These are phyloP conservation scores for Xanthoconium stramineum DNA, from an alignment of 768 basidiomycete species.

Conservation along the genomic window DNA sequence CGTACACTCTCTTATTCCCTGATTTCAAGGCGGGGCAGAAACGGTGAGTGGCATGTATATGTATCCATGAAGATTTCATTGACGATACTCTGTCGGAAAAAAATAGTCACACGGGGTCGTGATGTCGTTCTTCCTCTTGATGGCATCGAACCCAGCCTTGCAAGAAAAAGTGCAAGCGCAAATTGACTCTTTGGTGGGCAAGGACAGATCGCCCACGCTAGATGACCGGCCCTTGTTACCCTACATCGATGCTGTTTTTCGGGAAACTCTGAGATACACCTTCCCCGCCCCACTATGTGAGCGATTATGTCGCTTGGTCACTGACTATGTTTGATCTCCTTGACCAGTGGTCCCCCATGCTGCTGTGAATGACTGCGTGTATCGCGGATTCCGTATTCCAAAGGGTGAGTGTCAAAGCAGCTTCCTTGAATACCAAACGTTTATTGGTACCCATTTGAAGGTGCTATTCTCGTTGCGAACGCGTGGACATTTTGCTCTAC, in stretches of 20 bases:
- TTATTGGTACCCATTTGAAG: neutral
- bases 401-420: constrained; percentile 20
- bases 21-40: neutral
- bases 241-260: neutral
- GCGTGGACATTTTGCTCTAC: constrained; percentile 3
- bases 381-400: constrained; percentile 35
- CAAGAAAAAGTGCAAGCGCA: neutral
- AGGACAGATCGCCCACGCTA: neutral
- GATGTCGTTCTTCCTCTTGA: neutral
- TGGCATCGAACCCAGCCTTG: neutral
- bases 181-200: neutral
- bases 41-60: neutral
- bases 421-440: too few species aligned
- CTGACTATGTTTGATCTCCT: neutral
- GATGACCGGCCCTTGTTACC: neutral
- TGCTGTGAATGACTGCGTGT: constrained; percentile 11
- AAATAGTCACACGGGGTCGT: neutral
- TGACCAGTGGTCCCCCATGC: constrained; percentile 11
- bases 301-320: too few species aligned
- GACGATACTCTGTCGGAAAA: neutral
- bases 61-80: neutral
- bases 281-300: neutral
- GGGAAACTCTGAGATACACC: neutral
- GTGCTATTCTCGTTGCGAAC: constrained; percentile 4
- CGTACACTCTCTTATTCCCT: neutral